Conservation (phyloP, 148 eudicot genomes). For the Chenopodium suecicum region DNA sequence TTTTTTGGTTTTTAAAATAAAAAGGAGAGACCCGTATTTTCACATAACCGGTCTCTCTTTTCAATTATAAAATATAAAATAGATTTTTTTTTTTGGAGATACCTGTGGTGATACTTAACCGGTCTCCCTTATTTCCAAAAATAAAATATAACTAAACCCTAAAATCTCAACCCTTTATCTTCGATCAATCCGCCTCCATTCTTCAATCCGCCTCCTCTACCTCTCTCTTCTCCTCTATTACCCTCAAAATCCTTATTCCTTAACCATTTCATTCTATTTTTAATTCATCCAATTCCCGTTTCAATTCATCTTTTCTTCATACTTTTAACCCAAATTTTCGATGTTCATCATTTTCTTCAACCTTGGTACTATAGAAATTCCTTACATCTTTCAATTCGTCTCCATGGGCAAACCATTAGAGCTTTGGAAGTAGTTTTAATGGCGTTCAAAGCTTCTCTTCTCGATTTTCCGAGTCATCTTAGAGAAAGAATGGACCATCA, state of each 20-base stretch:
- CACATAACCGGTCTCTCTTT: no score
- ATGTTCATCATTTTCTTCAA: neutral
- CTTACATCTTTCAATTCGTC: neutral
- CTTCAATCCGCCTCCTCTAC: no score
- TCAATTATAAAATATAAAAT: no score
- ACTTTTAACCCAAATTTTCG: neutral
- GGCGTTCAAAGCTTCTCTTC: slow-evolving; percentile 19
- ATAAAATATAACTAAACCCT: no score
- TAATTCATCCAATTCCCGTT: slow-evolving; percentile 3
- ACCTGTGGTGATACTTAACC: no score
- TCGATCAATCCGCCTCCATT: no score
- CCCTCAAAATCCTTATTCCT: slow-evolving; percentile 8
- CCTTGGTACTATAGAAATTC: neutral
- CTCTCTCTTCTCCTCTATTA: no score
- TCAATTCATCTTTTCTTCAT: neutral
- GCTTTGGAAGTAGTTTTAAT: neutral
- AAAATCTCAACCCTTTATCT: no score
- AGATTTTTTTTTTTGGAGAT: no score
- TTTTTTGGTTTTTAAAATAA: no score
- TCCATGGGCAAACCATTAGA: neutral
- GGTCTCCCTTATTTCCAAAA: no score
- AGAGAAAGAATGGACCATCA: slow-evolving; percentile 8
- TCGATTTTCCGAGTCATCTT: neutral
- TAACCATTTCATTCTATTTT: neutral
- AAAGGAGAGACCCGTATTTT: no score